Evolutionary conservation across 305 asterid genomes (phyloP).

Genomic region (Solanum chacoense): DNA sequence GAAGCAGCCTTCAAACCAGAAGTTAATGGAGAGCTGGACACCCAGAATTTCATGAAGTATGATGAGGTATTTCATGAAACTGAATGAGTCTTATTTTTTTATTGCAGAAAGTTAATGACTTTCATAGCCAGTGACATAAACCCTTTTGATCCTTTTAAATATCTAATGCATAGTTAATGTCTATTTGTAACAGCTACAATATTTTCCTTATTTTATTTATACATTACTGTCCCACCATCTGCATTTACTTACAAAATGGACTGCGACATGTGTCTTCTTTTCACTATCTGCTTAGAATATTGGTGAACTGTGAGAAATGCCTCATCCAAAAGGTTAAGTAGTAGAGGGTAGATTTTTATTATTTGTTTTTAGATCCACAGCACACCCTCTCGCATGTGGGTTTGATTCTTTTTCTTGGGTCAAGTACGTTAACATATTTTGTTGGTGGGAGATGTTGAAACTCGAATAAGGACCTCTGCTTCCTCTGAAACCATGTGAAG

Average conservation of each 20-base stretch:
- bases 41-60: constrained; percentile 82
- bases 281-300: not conserved
- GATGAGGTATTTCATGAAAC: constrained; percentile 51
- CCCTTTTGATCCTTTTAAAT: not conserved
- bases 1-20: constrained; percentile 90
- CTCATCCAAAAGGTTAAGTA: not conserved
- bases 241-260: not conserved
- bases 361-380: not conserved
- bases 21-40: constrained; percentile 87
- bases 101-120: not conserved
- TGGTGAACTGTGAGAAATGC: not conserved
- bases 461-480: not conserved
- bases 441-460: not conserved
- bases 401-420: not conserved
- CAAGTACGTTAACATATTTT: not conserved
- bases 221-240: not conserved
- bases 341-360: not conserved
- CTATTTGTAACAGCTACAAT: not conserved
- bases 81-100: constrained; percentile 5
- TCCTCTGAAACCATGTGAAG: not conserved
- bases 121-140: not conserved
- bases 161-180: not conserved
- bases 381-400: not conserved
- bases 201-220: not conserved
- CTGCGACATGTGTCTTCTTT: not conserved